A percentile compares a stretch with the other conserved stretches of the same genome.
phyloP scores from a whole-genome alignment of 257 asterid species.

The Penstemon davidsonii region DNA sequence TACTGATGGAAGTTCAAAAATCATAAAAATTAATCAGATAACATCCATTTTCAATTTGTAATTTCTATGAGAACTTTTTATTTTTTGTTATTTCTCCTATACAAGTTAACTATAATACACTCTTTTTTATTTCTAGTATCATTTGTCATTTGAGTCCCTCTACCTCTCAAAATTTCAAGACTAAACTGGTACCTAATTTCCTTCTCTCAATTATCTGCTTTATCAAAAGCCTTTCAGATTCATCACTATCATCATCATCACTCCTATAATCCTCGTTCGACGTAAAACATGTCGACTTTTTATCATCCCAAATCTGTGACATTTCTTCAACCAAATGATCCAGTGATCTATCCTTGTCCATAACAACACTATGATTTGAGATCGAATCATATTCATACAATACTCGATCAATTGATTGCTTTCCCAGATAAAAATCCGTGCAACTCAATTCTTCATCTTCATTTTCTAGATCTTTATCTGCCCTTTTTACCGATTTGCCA shows the following conservation, averaged over 20 bases:
- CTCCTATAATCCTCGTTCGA: conserved; percentile 32
- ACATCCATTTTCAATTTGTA: too few relatives aligned
- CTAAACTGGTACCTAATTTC: conserved; percentile 40
- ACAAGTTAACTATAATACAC: neutral
- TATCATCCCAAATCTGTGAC: conserved; percentile 11
- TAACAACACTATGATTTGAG: conserved; percentile 4
- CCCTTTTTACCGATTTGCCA: conserved; percentile 2
- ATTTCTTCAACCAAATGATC: conserved; percentile 17
- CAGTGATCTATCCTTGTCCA: conserved; percentile 13
- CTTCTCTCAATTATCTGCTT: conserved; percentile 42
- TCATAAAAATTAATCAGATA: too few relatives aligned
- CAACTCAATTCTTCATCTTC: conserved; percentile 5
- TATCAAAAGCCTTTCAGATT: conserved; percentile 42
- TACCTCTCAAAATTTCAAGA: conserved; percentile 24
- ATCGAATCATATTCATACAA: conserved; percentile 15
- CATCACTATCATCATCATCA: conserved; percentile 40
- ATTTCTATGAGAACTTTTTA: neutral
- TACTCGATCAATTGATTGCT: neutral
- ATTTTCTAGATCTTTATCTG: conserved; percentile 21
- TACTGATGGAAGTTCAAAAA: too few relatives aligned
- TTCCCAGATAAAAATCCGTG: neutral
- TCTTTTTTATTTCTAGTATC: neutral
- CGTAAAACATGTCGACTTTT: conserved; percentile 24
- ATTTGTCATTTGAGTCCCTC: neutral
- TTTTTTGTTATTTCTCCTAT: neutral